These are phyloP conservation scores for Cenchrus purpureus DNA, from an alignment of 176 grass and related monocot species.

Conservation along the genomic window DNA sequence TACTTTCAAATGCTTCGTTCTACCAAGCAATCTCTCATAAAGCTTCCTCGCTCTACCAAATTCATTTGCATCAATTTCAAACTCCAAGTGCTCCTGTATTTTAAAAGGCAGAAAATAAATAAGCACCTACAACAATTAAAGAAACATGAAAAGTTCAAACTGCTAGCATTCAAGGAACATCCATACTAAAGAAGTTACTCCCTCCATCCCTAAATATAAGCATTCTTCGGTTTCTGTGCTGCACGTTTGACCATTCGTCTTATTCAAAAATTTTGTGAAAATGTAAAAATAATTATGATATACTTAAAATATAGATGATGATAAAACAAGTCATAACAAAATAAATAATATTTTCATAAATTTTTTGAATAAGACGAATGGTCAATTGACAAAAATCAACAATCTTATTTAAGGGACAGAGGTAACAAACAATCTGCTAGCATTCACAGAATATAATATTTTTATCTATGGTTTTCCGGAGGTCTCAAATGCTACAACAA, in stretches of 20 bases:
- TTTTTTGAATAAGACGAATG: too few relatives aligned
- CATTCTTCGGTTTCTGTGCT: too few relatives aligned
- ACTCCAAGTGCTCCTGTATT: neutral
- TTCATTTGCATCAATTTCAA: neutral
- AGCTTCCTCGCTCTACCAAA: neutral
- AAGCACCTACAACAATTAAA: neutral
- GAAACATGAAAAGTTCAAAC: neutral
- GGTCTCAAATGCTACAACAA: neutral
- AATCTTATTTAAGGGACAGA: too few relatives aligned
- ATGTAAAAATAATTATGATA: too few relatives aligned
- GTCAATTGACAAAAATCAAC: too few relatives aligned
- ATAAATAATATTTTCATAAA: too few relatives aligned
- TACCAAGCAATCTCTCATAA: neutral
- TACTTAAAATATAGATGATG: too few relatives aligned
- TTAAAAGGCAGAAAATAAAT: neutral
- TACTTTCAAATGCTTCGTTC: neutral
- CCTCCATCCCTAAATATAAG: too few relatives aligned
- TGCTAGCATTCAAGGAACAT: neutral
- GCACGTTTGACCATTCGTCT: too few relatives aligned
- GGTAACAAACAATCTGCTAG: neutral
- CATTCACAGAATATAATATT: neutral
- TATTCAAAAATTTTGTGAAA: too few relatives aligned
- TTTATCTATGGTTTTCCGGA: neutral
- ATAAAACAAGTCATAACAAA: too few relatives aligned
- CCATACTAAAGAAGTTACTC: neutral